phyloP scores from a whole-genome alignment of 345 rosid genomes.

The Pugionium cornutum region DNA sequence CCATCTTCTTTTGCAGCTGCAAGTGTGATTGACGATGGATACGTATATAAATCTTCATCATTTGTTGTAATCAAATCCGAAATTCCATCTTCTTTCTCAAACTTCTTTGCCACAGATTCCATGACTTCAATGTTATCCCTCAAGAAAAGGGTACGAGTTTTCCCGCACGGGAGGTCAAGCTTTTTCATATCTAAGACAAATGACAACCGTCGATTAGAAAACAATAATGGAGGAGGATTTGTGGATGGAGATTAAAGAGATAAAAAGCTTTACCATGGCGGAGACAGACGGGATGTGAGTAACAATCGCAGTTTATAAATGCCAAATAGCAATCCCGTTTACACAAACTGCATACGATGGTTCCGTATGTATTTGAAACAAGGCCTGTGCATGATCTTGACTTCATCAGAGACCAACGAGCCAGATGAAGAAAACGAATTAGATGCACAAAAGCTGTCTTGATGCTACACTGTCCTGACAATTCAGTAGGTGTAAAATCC shows the following conservation, averaged over 20 bases:
- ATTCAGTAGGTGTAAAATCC: conserved; percentile 55
- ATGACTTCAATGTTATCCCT: conserved; percentile 66
- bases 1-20: conserved; percentile 49
- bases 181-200: conserved; percentile 58
- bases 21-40: conserved; percentile 49
- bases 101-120: too few relatives aligned
- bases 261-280: conserved; percentile 57
- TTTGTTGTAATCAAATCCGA: conserved; percentile 39
- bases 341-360: too few relatives aligned
- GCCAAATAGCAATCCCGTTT: too few relatives aligned
- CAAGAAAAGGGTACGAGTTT: conserved; percentile 57
- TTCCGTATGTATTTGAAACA: conserved; percentile 55
- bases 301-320: too few relatives aligned
- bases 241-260: conserved; percentile 5
- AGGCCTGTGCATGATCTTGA: conserved; percentile 61
- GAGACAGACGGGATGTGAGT: too few relatives aligned
- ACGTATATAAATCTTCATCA: conserved; percentile 55
- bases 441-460: conserved; percentile 83
- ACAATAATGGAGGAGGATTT: background rate
- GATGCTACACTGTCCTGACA: conserved; percentile 64
- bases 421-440: conserved; percentile 77
- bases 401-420: conserved; percentile 77
- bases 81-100: too few relatives aligned
- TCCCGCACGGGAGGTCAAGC: conserved; percentile 75
- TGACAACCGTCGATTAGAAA: conserved; percentile 17